These are phyloP conservation scores for Teunomyces tritomae DNA, from an alignment of 805 yeast species.

Conservation along the genomic window DNA sequence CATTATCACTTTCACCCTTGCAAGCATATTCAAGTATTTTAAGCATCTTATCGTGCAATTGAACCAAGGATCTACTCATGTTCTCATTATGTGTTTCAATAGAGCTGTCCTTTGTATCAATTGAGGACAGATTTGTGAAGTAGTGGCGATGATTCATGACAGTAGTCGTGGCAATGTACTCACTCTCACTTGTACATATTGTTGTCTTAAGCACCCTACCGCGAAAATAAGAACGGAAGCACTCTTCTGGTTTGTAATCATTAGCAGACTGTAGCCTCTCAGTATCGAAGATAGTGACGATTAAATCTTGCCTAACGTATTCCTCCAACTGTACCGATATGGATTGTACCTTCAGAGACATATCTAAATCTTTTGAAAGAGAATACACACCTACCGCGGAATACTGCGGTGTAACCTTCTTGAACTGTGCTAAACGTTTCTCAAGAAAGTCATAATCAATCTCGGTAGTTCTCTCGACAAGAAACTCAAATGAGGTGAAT, in stretches of 20 bases:
- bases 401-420: constrained; percentile 26
- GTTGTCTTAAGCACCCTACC: constrained; percentile 10
- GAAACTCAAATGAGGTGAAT: constrained; percentile 30
- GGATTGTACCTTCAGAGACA: neutral
- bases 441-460: constrained; percentile 25
- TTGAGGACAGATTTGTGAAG: constrained; percentile 10
- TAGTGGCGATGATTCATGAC: constrained; percentile 27
- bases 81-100: constrained; percentile 9
- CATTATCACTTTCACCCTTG: constrained; percentile 6
- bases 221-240: neutral
- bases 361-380: constrained; percentile 4
- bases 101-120: constrained; percentile 7
- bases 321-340: neutral
- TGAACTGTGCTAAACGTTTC: constrained; percentile 26
- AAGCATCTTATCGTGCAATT: constrained; percentile 21
- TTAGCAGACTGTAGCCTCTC: neutral
- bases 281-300: neutral
- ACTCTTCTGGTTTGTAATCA: neutral
- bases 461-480: constrained; percentile 10
- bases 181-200: constrained; percentile 28
- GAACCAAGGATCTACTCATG: constrained; percentile 15
- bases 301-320: neutral
- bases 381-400: constrained; percentile 32
- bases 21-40: constrained; percentile 20
- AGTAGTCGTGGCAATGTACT: constrained; percentile 32